Conservation (phyloP, 441 rosid genomes). For the Pelargonium fulgidum region DNA sequence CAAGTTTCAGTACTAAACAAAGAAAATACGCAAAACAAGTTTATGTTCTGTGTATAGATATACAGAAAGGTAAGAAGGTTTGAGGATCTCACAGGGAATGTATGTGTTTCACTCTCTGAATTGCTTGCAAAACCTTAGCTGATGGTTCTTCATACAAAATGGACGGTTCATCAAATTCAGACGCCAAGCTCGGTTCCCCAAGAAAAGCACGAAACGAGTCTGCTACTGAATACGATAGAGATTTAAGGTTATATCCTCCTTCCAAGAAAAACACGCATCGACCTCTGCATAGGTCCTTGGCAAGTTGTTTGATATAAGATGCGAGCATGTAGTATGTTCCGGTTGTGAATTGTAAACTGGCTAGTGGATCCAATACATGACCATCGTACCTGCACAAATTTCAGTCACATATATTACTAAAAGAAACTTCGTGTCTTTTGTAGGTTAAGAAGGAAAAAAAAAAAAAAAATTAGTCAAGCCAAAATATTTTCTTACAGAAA, state of each 20-base stretch:
- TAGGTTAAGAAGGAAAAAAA: neutral
- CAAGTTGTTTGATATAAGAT: slow-evolving; percentile 65
- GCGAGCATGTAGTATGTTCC: slow-evolving; percentile 77
- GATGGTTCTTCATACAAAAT: slow-evolving; percentile 80
- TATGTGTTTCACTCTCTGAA: slow-evolving; percentile 56
- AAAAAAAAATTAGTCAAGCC: too few species aligned
- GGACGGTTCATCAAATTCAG: slow-evolving; percentile 70
- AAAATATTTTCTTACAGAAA: too few species aligned
- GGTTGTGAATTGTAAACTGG: slow-evolving; percentile 79
- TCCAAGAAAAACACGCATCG: slow-evolving; percentile 86
- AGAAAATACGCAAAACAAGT: too few species aligned
- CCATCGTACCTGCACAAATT: slow-evolving; percentile 53
- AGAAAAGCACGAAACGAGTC: slow-evolving; percentile 85
- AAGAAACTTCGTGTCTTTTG: neutral
- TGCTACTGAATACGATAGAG: slow-evolving; percentile 80
- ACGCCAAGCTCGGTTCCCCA: slow-evolving; percentile 68
- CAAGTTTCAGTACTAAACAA: neutral
- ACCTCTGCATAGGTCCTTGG: slow-evolving; percentile 74
- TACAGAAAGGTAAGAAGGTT: neutral
- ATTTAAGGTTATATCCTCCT: slow-evolving; percentile 90
- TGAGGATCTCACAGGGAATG: slow-evolving; percentile 48
- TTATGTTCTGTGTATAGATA: neutral
- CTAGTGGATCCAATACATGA: slow-evolving; percentile 82
- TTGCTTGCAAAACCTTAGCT: slow-evolving; percentile 62
- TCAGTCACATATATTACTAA: neutral